These are phyloP conservation scores for Ambrosiella cleistominuta DNA, from an alignment of 2,329 filamentous ascomycete genomes.

Conservation along the genomic window DNA sequence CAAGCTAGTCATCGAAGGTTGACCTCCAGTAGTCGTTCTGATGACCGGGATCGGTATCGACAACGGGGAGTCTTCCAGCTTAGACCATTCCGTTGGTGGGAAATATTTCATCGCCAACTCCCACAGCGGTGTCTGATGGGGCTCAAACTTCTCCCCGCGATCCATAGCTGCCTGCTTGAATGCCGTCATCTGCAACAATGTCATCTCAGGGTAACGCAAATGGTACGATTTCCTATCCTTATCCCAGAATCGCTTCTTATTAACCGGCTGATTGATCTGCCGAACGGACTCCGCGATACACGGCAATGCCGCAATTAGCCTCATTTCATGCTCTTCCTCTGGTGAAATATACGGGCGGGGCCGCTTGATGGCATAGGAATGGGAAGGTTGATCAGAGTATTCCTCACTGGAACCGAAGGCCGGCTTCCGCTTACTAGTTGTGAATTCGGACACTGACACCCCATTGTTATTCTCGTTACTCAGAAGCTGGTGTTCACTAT, in stretches of 20 bases:
- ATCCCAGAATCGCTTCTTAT: conserved; percentile 41
- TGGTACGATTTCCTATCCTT: conserved; percentile 40
- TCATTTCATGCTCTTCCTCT: conserved; percentile 25
- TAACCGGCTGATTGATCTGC: conserved; percentile 38
- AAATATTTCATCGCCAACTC: conserved; percentile 41
- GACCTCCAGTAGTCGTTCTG: background rate
- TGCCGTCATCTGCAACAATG: conserved; percentile 36
- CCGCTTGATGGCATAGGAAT: conserved; percentile 29
- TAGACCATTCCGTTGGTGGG: conserved; percentile 23
- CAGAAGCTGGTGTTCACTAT: conserved; percentile 6
- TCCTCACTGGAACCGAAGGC: conserved; percentile 34
- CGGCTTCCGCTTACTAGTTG: conserved; percentile 39
- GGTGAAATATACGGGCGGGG: conserved; percentile 28
- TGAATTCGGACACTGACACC: conserved; percentile 20
- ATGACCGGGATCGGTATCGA: background rate
- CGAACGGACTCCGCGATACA: conserved; percentile 34
- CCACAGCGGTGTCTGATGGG: conserved; percentile 35
- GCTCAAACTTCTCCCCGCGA: conserved; percentile 35
- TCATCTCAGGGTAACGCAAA: conserved; percentile 46
- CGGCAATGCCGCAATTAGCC: conserved; percentile 31
- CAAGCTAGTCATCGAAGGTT: background rate
- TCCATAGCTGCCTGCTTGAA: conserved; percentile 34
- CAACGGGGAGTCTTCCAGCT: background rate
- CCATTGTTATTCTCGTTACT: background rate
- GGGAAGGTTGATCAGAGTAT: conserved; percentile 20